Conservation (phyloP, 2,329 filamentous ascomycete genomes). For the Colletotrichum trifolii region DNA sequence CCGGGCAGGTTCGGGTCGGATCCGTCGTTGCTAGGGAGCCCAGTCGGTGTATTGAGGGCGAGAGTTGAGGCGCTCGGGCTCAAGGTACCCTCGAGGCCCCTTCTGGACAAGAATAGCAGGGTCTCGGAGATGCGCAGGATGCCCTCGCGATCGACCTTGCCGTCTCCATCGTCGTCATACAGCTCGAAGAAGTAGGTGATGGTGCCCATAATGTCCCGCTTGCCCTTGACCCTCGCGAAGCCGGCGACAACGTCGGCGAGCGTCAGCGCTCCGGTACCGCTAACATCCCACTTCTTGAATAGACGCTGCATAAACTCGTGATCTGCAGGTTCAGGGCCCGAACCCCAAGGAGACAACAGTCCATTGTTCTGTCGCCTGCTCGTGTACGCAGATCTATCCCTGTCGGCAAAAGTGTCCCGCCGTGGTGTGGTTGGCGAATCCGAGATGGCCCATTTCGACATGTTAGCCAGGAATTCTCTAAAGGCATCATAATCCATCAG, state of each 20-base stretch:
- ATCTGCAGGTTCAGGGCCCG: constrained; percentile 78
- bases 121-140: constrained; percentile 96
- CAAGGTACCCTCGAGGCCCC: constrained; percentile 82
- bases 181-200: constrained; percentile 99
- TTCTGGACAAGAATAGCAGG: constrained; percentile 88
- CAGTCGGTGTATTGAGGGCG: constrained; percentile 64
- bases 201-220: constrained; percentile 95
- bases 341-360: constrained; percentile 63
- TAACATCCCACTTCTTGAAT: constrained; percentile 88
- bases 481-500: constrained; percentile 99
- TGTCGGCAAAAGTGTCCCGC: constrained; percentile 59
- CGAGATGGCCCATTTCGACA: constrained; percentile 92
- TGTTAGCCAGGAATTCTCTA: constrained; percentile 88
- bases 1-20: constrained; percentile 56
- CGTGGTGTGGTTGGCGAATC: constrained; percentile 77
- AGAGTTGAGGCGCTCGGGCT: constrained; percentile 72
- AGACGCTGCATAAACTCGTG: constrained; percentile 94
- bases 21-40: constrained; percentile 48
- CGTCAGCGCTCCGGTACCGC: constrained; percentile 80
- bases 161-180: constrained; percentile 92
- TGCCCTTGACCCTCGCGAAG: constrained; percentile 90
- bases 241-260: constrained; percentile 93
- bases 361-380: constrained; percentile 31
- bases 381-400: constrained; percentile 60
- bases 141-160: constrained; percentile 92